A percentile compares a stretch with the other conserved stretches of the same genome.
Evolutionary conservation across 441 rosid genomes (phyloP).

Genomic region (Populus hybrid): DNA sequence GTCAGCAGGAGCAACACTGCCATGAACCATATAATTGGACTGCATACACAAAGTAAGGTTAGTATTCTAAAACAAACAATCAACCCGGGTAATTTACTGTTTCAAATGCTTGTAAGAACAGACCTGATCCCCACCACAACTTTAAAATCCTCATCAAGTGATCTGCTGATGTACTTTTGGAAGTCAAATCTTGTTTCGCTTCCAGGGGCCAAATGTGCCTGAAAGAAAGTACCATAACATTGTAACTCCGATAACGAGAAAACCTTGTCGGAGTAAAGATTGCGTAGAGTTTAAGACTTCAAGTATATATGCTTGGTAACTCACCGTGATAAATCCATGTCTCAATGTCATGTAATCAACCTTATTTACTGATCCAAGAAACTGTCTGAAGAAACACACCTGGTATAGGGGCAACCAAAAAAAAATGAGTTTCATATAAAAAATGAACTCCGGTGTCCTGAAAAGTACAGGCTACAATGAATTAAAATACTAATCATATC

Average conservation of each 20-base stretch:
- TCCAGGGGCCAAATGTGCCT: slow-evolving; percentile 91
- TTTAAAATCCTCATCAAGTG: slow-evolving; percentile 88
- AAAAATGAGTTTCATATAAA: not conserved
- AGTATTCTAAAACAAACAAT: not conserved
- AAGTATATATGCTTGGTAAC: not conserved
- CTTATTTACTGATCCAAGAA: slow-evolving; percentile 77
- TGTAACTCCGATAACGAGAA: not conserved
- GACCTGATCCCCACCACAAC: slow-evolving; percentile 93
- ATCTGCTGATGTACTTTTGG: slow-evolving; percentile 72
- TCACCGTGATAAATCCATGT: slow-evolving; percentile 84
- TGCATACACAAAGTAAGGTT: slow-evolving; percentile 30
- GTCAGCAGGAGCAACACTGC: slow-evolving; percentile 68
- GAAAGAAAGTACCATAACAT: slow-evolving; percentile 8
- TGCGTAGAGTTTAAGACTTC: too few relatives aligned
- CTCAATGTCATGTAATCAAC: slow-evolving; percentile 83
- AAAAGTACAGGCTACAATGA: not conserved
- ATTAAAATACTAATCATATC: not conserved
- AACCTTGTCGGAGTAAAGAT: not conserved
- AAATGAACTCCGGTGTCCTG: not conserved
- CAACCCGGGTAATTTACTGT: not conserved
- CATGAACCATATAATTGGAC: slow-evolving; percentile 71
- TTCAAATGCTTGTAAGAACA: slow-evolving; percentile 10
- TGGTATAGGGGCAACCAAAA: slow-evolving; percentile 16
- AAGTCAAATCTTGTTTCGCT: slow-evolving; percentile 74
- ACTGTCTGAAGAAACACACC: slow-evolving; percentile 97